Evolutionary conservation across 2,329 filamentous ascomycete species (phyloP), one percentile per base, ranked within the genome.

Genomic region (Stagonosporopsis tanaceti): DNA sequence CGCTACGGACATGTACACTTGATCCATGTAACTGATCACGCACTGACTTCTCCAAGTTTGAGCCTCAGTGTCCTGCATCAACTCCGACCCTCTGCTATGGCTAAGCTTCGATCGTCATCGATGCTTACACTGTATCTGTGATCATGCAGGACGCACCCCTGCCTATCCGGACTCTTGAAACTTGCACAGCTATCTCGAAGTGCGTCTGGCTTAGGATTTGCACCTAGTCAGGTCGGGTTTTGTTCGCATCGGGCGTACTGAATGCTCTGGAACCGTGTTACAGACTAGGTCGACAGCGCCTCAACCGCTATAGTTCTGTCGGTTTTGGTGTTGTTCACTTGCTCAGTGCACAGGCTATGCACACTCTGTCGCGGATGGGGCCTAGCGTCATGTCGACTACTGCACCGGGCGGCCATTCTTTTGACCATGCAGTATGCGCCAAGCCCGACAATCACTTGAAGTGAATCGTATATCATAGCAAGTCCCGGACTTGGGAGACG

Each of bases 111-210:
- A 47, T 57, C 46, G 34, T 53, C 45, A 45, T 48, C 48, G 39
- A 57, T 47, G 50, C 41, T 45, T 45, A 45, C 39, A 25, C 51
- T 50, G 60, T 61, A 53, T 56, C 57, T 62, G 67, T 71, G 65
- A 73, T 67, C 70, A 61, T 69, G 68, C 68, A 69, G 62, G 56
- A 62, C 59, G 60, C 56, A 47, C 62, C 67, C 70, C 62, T 71
- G 69, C 60, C 61, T 38, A 59, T 60, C 51, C 47, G 50, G 61
- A 62, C 53, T 60, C 56, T 66, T 70, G 66, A 71, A 73, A 73
- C 68, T 54, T 63, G 58, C 63, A 68, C 66, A 65, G 57, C 64
- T 68, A 60, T 54, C 48, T 60, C 55, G 28, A 57, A 64, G 51
- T 65, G 61, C 62, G 55, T 62, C 62, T 59, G 53, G 41, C 44